phyloP scores from a whole-genome alignment of 1,284 basidiomycete species.

The Farysia itapuensis region DNA sequence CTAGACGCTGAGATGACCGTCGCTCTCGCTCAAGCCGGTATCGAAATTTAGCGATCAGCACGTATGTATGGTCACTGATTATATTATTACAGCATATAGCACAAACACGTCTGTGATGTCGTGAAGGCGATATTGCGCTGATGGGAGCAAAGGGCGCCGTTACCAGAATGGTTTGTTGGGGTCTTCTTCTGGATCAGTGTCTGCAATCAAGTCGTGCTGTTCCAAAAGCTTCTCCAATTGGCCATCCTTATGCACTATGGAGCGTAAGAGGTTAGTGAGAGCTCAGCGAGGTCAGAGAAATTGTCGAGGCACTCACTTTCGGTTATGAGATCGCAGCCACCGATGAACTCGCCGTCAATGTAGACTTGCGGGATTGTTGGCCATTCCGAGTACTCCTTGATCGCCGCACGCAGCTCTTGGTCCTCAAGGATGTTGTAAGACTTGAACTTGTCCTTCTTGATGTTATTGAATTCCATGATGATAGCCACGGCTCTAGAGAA shows the following conservation, averaged over 20 bases:
- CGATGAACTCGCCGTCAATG: slow-evolving; percentile 90
- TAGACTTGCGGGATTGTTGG: slow-evolving; percentile 97
- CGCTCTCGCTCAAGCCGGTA: slow-evolving; percentile 51
- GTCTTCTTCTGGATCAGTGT: no score
- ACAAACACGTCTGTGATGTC: no score
- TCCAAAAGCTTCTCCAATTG: slow-evolving; percentile 81
- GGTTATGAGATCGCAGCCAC: slow-evolving; percentile 92
- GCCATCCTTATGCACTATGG: slow-evolving; percentile 82
- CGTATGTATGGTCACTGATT: no score
- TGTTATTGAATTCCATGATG: slow-evolving; percentile 83
- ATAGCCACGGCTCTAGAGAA: slow-evolving; percentile 93
- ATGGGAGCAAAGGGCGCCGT: no score
- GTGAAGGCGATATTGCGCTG: no score
- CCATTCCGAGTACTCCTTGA: slow-evolving; percentile 96
- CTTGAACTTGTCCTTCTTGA: slow-evolving; percentile 63
- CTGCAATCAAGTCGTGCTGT: slow-evolving; percentile 37
- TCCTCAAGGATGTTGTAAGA: slow-evolving; percentile 90
- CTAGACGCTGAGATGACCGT: slow-evolving; percentile 56
- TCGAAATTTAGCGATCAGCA: slow-evolving; percentile 23
- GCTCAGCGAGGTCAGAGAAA: no score
- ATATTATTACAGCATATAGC: no score
- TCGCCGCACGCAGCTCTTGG: slow-evolving; percentile 75
- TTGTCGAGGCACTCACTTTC: slow-evolving; percentile 71
- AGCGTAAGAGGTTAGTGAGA: neutral
- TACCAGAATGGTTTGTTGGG: no score